Percentiles rank a stretch among this genome's conserved stretches.
These are phyloP conservation scores for Zygotorulaspora florentina DNA, from an alignment of 805 yeast species.

Conservation along the genomic window DNA sequence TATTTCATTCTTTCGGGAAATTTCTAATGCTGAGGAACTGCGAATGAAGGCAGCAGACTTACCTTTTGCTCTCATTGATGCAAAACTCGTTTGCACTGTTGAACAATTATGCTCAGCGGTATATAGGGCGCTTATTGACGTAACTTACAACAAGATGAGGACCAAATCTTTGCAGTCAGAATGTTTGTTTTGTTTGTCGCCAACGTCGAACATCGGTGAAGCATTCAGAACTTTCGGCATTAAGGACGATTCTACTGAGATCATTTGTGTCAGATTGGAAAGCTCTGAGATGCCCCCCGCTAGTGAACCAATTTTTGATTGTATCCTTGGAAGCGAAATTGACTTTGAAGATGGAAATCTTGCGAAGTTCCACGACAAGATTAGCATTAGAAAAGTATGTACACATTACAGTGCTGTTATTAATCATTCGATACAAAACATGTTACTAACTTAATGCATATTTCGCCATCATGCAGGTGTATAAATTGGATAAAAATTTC, in stretches of 20 bases:
- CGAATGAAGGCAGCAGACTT: slow-evolving; percentile 38
- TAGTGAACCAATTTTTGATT: not conserved
- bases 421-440: not conserved
- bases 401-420: not conserved
- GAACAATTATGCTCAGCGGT: slow-evolving; percentile 62
- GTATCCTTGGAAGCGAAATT: slow-evolving; percentile 36
- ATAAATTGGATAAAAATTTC: slow-evolving; percentile 26
- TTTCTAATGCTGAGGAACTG: slow-evolving; percentile 44
- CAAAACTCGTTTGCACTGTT: slow-evolving; percentile 50
- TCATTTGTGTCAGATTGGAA: slow-evolving; percentile 50
- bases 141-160: slow-evolving; percentile 43
- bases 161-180: slow-evolving; percentile 71
- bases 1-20: slow-evolving; percentile 44
- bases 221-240: slow-evolving; percentile 70
- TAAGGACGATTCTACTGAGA: slow-evolving; percentile 41
- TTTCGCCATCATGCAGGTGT: slow-evolving; percentile 20
- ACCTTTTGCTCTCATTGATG: slow-evolving; percentile 64
- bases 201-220: slow-evolving; percentile 63
- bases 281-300: slow-evolving; percentile 18
- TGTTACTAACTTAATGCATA: slow-evolving; percentile 9
- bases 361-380: slow-evolving; percentile 33
- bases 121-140: slow-evolving; percentile 56
- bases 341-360: slow-evolving; percentile 35
- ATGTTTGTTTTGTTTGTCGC: slow-evolving; percentile 62
- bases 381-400: slow-evolving; percentile 35